Conservation (phyloP, 2,329 filamentous ascomycete genomes). For the Kalaharituber pfeilii region DNA sequence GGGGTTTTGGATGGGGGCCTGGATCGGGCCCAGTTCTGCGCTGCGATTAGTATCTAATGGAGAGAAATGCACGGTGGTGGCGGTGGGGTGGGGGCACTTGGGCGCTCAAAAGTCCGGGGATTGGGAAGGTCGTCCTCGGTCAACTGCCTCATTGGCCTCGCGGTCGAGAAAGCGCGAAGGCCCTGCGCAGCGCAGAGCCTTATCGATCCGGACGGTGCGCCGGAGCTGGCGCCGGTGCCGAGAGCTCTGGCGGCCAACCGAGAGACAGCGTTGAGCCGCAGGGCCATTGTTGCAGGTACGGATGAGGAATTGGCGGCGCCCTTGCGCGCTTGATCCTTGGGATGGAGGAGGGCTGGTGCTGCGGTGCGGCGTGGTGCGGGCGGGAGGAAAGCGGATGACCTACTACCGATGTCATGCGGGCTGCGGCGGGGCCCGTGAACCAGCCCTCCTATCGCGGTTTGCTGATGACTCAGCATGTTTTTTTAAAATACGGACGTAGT, state of each 20-base stretch:
- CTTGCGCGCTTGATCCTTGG: too few relatives aligned
- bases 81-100: constrained; percentile 8
- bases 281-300: constrained; percentile 7
- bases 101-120: constrained; percentile 10
- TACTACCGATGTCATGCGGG: too few relatives aligned
- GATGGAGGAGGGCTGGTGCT: too few relatives aligned
- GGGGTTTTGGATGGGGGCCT: constrained; percentile 17
- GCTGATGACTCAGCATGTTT: too few relatives aligned
- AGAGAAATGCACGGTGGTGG: background rate
- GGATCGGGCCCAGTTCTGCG: constrained; percentile 14
- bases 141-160: constrained; percentile 13
- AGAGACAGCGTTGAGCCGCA: constrained; percentile 12
- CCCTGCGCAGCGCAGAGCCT: background rate
- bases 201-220: constrained; percentile 4
- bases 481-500: too few relatives aligned
- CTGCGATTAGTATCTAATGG: background rate
- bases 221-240: constrained; percentile 3
- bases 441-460: too few relatives aligned
- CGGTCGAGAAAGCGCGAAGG: constrained; percentile 6
- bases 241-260: constrained; percentile 8
- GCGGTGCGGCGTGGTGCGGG: too few relatives aligned
- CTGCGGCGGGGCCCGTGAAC: too few relatives aligned
- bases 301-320: background rate
- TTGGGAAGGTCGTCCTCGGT: constrained; percentile 16
- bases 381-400: too few relatives aligned